Base-by-base conservation (phyloP, 148 eudicot species). In the Cornus kousa region DNA sequence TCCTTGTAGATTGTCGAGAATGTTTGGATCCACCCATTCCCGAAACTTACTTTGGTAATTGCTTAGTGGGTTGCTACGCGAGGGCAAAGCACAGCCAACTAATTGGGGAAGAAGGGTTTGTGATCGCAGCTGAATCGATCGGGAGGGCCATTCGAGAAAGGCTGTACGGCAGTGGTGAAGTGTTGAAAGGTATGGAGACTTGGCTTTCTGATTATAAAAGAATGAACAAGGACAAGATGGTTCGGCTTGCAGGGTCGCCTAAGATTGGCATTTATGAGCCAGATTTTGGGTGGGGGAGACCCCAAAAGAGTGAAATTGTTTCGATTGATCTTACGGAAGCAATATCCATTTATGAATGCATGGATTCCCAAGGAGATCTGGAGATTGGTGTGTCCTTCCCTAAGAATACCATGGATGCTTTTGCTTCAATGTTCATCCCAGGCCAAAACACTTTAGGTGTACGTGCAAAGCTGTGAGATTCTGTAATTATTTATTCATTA, bases 241-340 rank as follows among this genome's bases (percentile, higher is more conserved):
- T 83, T 3, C 37, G 53, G 55, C 39, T 83, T 4, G 72, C 75
- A 0, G 86, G 86, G n/a, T 80, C 86, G 0, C 86, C 86, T 3
- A 83, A 69, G 22, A 68, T 83, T 16, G 55, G 72, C 9, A 16
- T 67, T 9, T 72, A 43, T 24, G 70, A 28, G 9, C 40, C 55
- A 5, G 86, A 83, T 80, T 83, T 72, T 43, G 83, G 83, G 1
- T 83, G 83, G 83, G 83, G 86, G 1, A 77, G 20, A 28, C 83
- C 78, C 3, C 3, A 32, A 11, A 80, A 77, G 71, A 22, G 35
- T 14, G 83, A 80, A 50, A 33, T 60, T 59, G n/a, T 83, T 48
- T 39, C 80, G 3, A 67, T 80, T 23, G 71, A 43, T 0, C 7
- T 72, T 66, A 62, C 32, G 32, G 76, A 65, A 0, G 39, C 71